A percentile compares a stretch with the other conserved stretches of the same genome.
These are phyloP conservation scores for Iris pallida DNA, from an alignment of 116 monocot species.

Conservation along the genomic window DNA sequence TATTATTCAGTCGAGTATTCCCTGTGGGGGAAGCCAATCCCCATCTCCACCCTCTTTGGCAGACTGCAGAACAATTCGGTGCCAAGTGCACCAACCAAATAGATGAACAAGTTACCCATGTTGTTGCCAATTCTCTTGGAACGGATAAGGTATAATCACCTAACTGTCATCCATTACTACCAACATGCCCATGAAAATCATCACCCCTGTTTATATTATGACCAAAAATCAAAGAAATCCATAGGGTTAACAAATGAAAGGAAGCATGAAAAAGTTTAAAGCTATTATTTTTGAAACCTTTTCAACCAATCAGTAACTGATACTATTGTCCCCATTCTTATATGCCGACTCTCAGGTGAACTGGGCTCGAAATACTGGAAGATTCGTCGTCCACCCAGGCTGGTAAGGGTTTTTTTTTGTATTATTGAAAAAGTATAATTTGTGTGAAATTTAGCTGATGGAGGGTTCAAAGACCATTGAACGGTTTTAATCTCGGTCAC, in stretches of 20 bases:
- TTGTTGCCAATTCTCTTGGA: slow-evolving; percentile 78
- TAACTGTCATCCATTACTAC: too few species aligned
- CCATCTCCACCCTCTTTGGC: slow-evolving; percentile 79
- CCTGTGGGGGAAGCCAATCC: slow-evolving; percentile 83
- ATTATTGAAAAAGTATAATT: not conserved
- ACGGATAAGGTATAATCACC: slow-evolving; percentile 66
- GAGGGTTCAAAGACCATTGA: not conserved
- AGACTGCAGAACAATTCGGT: slow-evolving; percentile 90
- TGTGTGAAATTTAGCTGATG: not conserved
- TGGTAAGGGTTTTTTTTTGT: slow-evolving; percentile 57
- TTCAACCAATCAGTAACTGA: too few species aligned
- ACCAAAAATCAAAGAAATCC: too few species aligned
- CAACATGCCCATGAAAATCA: too few species aligned
- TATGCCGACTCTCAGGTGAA: slow-evolving; percentile 47
- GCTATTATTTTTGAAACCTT: too few species aligned
- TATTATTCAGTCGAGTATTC: slow-evolving; percentile 82
- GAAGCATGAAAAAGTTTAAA: too few species aligned
- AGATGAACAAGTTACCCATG: slow-evolving; percentile 81
- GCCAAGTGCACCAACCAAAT: slow-evolving; percentile 75
- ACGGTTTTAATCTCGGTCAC: not conserved
- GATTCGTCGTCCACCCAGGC: slow-evolving; percentile 80
- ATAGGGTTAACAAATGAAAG: too few species aligned
- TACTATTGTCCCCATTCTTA: too few species aligned
- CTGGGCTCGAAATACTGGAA: slow-evolving; percentile 69
- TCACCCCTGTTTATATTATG: too few species aligned